These are phyloP conservation scores for Astrephomene gubernaculifera DNA, from an alignment of 139 green algal genomes.

Conservation along the genomic window DNA sequence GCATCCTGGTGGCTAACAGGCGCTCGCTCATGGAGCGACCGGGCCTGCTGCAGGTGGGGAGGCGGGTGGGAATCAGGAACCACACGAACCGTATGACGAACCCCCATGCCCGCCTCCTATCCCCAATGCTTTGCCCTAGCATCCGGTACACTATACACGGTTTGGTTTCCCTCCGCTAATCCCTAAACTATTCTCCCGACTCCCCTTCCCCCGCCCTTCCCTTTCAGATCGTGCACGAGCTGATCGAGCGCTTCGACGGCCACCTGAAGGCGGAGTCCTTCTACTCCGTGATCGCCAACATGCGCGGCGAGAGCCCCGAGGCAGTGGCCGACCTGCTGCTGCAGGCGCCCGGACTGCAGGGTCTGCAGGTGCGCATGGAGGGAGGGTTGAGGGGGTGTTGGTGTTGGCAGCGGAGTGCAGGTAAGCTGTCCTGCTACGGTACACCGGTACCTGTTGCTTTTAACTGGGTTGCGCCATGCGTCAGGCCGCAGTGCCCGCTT, in stretches of 20 bases:
- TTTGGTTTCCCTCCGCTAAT: no score
- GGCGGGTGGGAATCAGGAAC: not conserved
- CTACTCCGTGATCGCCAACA: constrained; percentile 95
- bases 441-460: no score
- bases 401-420: not conserved
- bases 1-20: constrained; percentile 87
- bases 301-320: constrained; percentile 80
- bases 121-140: no score
- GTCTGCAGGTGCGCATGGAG: constrained; percentile 62
- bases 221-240: constrained; percentile 82
- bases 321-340: constrained; percentile 84
- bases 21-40: constrained; percentile 74
- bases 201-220: not conserved
- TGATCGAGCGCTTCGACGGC: constrained; percentile 97
- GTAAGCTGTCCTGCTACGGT: no score
- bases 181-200: no score
- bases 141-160: no score
- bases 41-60: constrained; percentile 67
- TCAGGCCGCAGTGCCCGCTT: no score
- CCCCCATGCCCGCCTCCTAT: no score
- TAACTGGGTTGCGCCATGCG: no score
- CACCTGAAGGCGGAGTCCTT: constrained; percentile 91
- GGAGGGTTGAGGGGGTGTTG: not conserved
- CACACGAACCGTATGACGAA: no score
- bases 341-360: constrained; percentile 64